Conservation (phyloP, 345 rosid species). For the Syzygium aqueum region DNA sequence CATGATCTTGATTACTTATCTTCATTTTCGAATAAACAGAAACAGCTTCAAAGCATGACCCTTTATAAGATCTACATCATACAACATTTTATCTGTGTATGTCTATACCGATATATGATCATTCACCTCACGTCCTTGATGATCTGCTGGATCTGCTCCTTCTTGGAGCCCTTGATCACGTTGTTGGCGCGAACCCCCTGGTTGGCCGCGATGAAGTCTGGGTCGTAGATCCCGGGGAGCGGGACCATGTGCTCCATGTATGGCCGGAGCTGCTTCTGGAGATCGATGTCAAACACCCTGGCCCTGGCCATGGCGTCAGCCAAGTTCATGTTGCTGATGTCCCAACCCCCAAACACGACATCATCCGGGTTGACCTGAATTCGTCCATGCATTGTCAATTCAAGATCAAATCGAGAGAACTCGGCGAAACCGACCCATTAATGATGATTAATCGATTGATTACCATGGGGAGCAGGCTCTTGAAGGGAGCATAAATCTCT, state of each 20-base stretch:
- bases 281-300: conserved; percentile 79
- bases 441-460: background rate
- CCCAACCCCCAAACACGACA: conserved; percentile 97
- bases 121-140: conserved; percentile 79
- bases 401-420: background rate
- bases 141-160: conserved; percentile 71
- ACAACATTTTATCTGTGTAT: background rate
- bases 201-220: conserved; percentile 96
- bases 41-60: background rate
- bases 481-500: conserved; percentile 96
- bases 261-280: conserved; percentile 90
- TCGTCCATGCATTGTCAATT: background rate
- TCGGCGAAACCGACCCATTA: background rate
- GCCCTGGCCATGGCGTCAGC: conserved; percentile 98
- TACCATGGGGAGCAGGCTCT: conserved; percentile 97
- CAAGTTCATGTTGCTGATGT: conserved; percentile 89
- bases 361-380: conserved; percentile 86
- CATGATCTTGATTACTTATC: background rate
- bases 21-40: background rate
- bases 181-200: conserved; percentile 93
- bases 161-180: conserved; percentile 75
- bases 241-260: conserved; percentile 94
- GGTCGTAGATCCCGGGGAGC: conserved; percentile 82
- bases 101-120: background rate
- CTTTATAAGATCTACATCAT: background rate